Evolutionary conservation across 2,329 filamentous ascomycete species (phyloP).

Genomic region (Talaromyces rugulosus): DNA sequence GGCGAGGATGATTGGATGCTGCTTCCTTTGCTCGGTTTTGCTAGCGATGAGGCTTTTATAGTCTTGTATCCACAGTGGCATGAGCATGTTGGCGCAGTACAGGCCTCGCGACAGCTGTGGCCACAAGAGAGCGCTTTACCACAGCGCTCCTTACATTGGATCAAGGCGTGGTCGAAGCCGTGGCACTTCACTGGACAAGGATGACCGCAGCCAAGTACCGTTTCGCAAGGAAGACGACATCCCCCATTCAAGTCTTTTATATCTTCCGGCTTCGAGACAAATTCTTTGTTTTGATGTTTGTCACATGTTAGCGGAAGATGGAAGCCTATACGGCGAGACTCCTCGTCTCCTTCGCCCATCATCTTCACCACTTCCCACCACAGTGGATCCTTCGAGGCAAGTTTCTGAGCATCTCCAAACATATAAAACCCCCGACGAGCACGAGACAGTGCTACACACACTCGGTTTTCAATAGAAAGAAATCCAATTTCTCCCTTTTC

Average conservation of each 20-base stretch:
- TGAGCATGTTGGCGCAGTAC: conserved; percentile 26
- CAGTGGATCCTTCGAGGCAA: conserved; percentile 43
- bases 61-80: conserved; percentile 23
- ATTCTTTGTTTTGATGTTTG: conserved; percentile 52
- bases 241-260: conserved; percentile 46
- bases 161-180: conserved; percentile 34
- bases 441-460: conserved; percentile 62
- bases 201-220: conserved; percentile 49
- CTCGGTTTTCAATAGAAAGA: conserved; percentile 59
- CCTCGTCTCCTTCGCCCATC: conserved; percentile 26
- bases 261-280: conserved; percentile 38
- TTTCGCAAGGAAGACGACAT: conserved; percentile 47
- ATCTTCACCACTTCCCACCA: conserved; percentile 51
- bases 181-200: conserved; percentile 51
- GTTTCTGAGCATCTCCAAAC: conserved; percentile 67
- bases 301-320: conserved; percentile 61
- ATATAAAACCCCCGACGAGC: conserved; percentile 77
- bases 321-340: conserved; percentile 40
- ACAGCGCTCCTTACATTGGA: conserved; percentile 35
- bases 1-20: not conserved
- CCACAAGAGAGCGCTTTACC: conserved; percentile 32
- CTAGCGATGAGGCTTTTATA: not conserved
- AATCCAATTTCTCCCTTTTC: conserved; percentile 62
- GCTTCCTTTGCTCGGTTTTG: not conserved
- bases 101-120: conserved; percentile 32